Evolutionary conservation across 768 basidiomycete genomes (phyloP).

Genomic region (Fomitopsis pulvina): DNA sequence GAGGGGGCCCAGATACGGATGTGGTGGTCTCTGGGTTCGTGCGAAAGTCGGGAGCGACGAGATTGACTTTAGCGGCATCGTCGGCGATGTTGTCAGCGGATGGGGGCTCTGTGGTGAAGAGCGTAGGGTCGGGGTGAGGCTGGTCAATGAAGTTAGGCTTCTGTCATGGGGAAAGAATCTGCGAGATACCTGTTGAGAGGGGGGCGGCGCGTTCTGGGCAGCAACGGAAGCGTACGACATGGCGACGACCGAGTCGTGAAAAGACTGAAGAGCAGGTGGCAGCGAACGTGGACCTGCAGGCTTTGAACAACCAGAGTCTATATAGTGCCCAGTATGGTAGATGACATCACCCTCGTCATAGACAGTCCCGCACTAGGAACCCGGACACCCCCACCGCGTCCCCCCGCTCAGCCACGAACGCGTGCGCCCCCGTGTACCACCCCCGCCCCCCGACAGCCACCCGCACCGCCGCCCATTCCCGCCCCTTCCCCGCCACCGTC

Average conservation of each 20-base stretch:
- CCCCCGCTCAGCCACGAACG: slow-evolving; percentile 15
- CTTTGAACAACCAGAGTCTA: slow-evolving; percentile 1
- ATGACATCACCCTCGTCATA: slow-evolving; percentile 22
- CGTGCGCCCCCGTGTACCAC: slow-evolving; percentile 26
- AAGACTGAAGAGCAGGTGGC: not conserved
- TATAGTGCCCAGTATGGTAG: slow-evolving; percentile 6
- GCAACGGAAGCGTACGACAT: slow-evolving; percentile 76
- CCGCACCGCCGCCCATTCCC: slow-evolving; percentile 6
- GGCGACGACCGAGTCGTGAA: slow-evolving; percentile 9
- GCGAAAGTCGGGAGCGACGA: slow-evolving; percentile 47
- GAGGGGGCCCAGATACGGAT: slow-evolving; percentile 14
- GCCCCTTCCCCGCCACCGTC: slow-evolving; percentile 12
- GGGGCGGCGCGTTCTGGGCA: slow-evolving; percentile 48
- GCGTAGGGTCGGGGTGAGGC: slow-evolving; percentile 59
- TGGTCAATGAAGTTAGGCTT: slow-evolving; percentile 21
- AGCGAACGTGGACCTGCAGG: not conserved
- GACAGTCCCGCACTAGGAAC: slow-evolving; percentile 6
- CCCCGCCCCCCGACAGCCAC: slow-evolving; percentile 27
- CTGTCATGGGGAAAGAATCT: slow-evolving; percentile 1
- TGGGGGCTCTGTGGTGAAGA: slow-evolving; percentile 40
- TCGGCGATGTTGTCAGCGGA: slow-evolving; percentile 35
- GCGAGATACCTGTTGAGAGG: slow-evolving; percentile 33
- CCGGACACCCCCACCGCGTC: slow-evolving; percentile 2
- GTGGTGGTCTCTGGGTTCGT: slow-evolving; percentile 36
- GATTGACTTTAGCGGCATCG: slow-evolving; percentile 46